phyloP scores from a whole-genome alignment of 1,284 basidiomycete species.

The Naganishia liquefaciens region DNA sequence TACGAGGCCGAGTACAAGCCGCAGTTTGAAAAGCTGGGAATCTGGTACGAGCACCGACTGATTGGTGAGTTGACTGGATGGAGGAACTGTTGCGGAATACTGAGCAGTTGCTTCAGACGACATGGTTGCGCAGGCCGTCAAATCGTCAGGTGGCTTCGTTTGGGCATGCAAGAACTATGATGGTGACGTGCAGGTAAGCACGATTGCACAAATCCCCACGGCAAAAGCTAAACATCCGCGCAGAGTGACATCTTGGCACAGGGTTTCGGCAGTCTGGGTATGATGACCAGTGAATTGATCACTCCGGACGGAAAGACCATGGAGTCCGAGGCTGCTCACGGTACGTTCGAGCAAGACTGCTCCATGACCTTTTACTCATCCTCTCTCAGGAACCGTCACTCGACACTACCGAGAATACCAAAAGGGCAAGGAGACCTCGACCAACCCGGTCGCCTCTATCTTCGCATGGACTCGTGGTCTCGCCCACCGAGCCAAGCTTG shows the following conservation, averaged over 20 bases:
- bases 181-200: constrained; percentile 71
- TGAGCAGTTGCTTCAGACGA: constrained; percentile 67
- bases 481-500: constrained; percentile 89
- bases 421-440: constrained; percentile 92
- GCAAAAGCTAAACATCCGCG: background rate
- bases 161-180: constrained; percentile 99
- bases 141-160: constrained; percentile 93
- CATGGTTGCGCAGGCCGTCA: constrained; percentile 97
- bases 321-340: constrained; percentile 94
- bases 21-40: constrained; percentile 75
- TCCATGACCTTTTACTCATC: background rate
- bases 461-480: constrained; percentile 98
- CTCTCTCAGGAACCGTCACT: constrained; percentile 61
- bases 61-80: constrained; percentile 55
- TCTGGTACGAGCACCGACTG: constrained; percentile 95
- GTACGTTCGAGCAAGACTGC: constrained; percentile 50
- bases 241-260: constrained; percentile 90
- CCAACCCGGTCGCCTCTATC: constrained; percentile 97
- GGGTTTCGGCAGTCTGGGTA: constrained; percentile 83
- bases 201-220: background rate
- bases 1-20: constrained; percentile 82
- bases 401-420: constrained; percentile 97
- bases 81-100: background rate
- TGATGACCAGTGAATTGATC: constrained; percentile 97
- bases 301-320: constrained; percentile 92